Percentiles rank a stretch among this genome's conserved stretches.
phyloP scores from a whole-genome alignment of 2,329 filamentous ascomycete genomes.

The Pseudocercospora fijiensis region DNA sequence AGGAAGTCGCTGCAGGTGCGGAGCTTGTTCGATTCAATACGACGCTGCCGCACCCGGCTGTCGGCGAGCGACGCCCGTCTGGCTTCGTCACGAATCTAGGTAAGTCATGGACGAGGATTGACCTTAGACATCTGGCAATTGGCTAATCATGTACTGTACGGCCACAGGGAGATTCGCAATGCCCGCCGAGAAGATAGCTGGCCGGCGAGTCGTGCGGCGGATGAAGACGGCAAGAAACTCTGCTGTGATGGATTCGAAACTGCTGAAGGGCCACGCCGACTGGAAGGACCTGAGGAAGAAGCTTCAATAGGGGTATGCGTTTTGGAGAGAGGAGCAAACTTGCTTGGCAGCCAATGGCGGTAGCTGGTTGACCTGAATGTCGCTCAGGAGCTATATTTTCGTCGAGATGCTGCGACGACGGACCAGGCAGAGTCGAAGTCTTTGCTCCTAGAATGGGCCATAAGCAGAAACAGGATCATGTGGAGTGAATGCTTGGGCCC shows the following conservation, averaged over 20 bases:
- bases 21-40: background rate
- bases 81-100: background rate
- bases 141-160: background rate
- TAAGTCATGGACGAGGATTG: background rate
- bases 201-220: background rate
- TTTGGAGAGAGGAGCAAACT: background rate
- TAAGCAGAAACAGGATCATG: background rate
- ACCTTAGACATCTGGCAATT: background rate
- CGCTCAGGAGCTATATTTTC: background rate
- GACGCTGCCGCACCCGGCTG: background rate
- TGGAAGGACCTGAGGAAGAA: constrained; percentile 4
- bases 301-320: background rate
- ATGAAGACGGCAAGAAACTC: background rate
- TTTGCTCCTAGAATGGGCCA: too few species aligned
- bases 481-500: background rate
- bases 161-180: background rate
- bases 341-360: background rate
- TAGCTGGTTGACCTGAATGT: background rate
- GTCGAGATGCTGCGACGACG: background rate
- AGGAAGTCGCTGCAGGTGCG: background rate
- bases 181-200: constrained; percentile 1
- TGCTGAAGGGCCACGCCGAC: background rate
- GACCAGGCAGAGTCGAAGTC: background rate
- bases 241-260: background rate
- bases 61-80: background rate